These are phyloP conservation scores for Hyaloscypha bicolor DNA, from an alignment of 495 filamentous ascomycete species.

Conservation along the genomic window DNA sequence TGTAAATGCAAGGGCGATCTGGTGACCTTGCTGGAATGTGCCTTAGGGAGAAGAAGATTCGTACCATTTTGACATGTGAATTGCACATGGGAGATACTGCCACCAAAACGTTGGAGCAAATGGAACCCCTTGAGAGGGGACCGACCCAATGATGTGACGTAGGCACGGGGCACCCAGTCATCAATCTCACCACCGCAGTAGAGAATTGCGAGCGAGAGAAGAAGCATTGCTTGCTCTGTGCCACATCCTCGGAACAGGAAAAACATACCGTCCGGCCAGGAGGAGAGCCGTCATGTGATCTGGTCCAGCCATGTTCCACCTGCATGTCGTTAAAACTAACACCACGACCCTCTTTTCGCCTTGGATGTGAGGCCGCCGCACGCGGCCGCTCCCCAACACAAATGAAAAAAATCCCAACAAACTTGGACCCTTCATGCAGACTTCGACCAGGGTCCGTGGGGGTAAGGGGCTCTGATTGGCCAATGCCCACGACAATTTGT, in stretches of 20 bases:
- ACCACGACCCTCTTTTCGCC: neutral
- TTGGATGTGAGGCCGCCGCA: neutral
- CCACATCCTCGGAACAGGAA: neutral
- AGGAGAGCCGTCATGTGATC: neutral
- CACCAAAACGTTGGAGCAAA: neutral
- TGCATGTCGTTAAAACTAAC: neutral
- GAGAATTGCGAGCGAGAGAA: neutral
- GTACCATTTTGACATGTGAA: neutral
- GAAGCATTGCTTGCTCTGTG: neutral
- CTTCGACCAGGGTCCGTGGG: neutral
- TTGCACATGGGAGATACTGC: neutral
- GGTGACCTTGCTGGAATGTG: neutral
- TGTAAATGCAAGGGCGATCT: neutral
- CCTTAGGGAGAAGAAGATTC: neutral
- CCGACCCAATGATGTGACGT: neutral
- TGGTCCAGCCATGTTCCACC: neutral
- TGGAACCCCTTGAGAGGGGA: too few relatives aligned
- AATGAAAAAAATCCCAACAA: conserved; percentile 15
- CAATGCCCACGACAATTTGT: conserved; percentile 19
- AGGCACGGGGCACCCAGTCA: neutral
- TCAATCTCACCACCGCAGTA: neutral
- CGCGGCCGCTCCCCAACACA: conserved; percentile 8
- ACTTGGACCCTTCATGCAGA: conserved; percentile 7
- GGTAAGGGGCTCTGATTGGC: conserved; percentile 1
- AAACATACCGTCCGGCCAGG: neutral